Conservation (phyloP, 129 eudicot species). For the Tagetes patula region DNA sequence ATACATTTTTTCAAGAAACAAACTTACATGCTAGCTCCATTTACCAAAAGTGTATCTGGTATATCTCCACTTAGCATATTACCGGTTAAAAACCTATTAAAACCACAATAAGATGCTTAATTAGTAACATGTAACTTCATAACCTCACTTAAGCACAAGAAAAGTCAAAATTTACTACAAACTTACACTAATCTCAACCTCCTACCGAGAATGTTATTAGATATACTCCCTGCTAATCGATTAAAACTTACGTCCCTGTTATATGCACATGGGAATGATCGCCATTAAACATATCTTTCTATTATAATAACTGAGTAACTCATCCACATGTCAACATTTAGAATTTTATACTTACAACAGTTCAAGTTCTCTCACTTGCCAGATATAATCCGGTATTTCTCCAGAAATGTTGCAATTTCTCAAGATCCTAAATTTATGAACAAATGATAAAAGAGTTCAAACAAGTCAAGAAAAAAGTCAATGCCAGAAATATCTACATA, state of each 20-base stretch:
- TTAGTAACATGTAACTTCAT: neutral
- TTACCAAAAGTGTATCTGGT: conserved; percentile 63
- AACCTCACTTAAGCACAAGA: conserved; percentile 6
- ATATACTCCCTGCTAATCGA: conserved; percentile 60
- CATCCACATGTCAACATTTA: neutral
- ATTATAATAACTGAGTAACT: neutral
- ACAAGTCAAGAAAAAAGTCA: conserved; percentile 13
- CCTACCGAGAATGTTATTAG: conserved; percentile 51
- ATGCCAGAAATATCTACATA: conserved; percentile 34
- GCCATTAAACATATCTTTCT: conserved; percentile 5
- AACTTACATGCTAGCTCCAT: conserved; percentile 76
- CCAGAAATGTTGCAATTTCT: conserved; percentile 81
- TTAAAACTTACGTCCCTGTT: conserved; percentile 85
- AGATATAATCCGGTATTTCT: conserved; percentile 64
- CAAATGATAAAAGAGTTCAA: neutral
- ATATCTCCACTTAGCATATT: conserved; percentile 76
- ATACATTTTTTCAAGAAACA: neutral
- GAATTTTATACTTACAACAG: conserved; percentile 50
- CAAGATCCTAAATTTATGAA: conserved; percentile 56
- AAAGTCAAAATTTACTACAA: neutral
- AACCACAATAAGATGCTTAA: conserved; percentile 10
- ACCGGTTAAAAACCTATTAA: conserved; percentile 62
- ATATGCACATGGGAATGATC: conserved; percentile 17
- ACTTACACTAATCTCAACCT: conserved; percentile 65
- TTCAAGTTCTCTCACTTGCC: conserved; percentile 53